Evolutionary conservation across 108 stramenopile species (phyloP), one percentile per base, ranked within the genome.

Genomic region (Cyclotella baltica): DNA sequence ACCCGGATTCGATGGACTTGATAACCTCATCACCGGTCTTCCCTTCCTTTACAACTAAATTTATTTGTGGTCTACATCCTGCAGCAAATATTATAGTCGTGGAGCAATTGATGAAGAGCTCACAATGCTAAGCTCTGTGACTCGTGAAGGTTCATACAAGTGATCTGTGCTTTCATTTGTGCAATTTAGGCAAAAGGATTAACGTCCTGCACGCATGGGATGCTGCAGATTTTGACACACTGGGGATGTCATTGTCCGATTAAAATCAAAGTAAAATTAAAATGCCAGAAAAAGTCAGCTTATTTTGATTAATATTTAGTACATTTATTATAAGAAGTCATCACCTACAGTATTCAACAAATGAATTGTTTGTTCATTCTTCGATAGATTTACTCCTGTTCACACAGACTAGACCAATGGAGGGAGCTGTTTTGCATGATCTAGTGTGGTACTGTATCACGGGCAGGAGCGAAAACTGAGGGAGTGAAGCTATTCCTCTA

Each of bases 1-100:
- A 11, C 80, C 80, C 9, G 80, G 72, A 62, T 80, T 80, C 43
- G 80, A 80, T 55, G 83, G 83, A 15, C 50, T 61, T 64, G 83
- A 83, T 62, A 65, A 85, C 66, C 72, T 88, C 67, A 88, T 88
- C 85, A 85, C 85, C 59, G 87, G 87, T 20, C 82, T 88, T 67
- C 87, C 87, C 40, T 88, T 85, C 82, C 77, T 88, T 58, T 85
- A 88, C 84, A 77, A 77, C 72, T 83, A 83, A 83, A 43, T 63
- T 64, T 33, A 64, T 64, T 43, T 38, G 38, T 23, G 2, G 13
- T 38, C 19, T 38, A 20, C 37, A 18, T 63, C 20, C 37, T 38
- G 35, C 36, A 5, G 6, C 10, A 33, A 33, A n/a, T 62, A 13
- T 4, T 31, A 9, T 33, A 61, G 59, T 61, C 59, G 63, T 43